Conservation (phyloP, 768 basidiomycete species). For the Stropharia rugosoannulata region DNA sequence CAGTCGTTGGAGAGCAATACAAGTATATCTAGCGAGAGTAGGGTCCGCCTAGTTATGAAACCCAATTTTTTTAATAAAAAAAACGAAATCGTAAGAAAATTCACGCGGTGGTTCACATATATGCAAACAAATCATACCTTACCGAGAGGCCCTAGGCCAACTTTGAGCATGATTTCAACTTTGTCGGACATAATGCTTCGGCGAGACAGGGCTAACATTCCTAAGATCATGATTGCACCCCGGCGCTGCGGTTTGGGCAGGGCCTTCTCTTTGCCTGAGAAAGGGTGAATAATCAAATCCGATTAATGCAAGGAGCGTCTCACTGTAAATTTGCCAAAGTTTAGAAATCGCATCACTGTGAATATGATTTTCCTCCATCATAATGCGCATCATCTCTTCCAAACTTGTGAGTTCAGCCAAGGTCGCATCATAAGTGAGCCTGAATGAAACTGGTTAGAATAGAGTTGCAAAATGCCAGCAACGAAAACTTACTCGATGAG, state of each 20-base stretch:
- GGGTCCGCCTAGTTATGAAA: slow-evolving; percentile 83
- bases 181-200: slow-evolving; percentile 72
- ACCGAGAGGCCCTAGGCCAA: slow-evolving; percentile 83
- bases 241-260: slow-evolving; percentile 86
- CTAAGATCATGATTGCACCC: slow-evolving; percentile 94
- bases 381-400: slow-evolving; percentile 94
- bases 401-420: slow-evolving; percentile 94
- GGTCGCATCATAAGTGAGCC: slow-evolving; percentile 88
- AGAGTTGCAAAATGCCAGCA: neutral
- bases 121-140: slow-evolving; percentile 49
- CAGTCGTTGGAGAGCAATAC: slow-evolving; percentile 87
- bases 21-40: slow-evolving; percentile 90
- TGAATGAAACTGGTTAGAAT: slow-evolving; percentile 25
- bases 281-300: neutral
- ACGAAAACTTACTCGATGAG: slow-evolving; percentile 80
- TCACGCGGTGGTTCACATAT: neutral
- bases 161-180: slow-evolving; percentile 80
- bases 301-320: slow-evolving; percentile 24
- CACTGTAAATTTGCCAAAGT: slow-evolving; percentile 96
- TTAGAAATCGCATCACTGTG: slow-evolving; percentile 84
- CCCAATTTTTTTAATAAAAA: neutral
- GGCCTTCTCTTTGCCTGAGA: slow-evolving; percentile 65
- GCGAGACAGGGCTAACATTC: slow-evolving; percentile 91
- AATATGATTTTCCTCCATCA: slow-evolving; percentile 89
- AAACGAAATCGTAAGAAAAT: neutral